Evolutionary conservation across 257 asterid species (phyloP).

Genomic region (Knoxia roxburghii): DNA sequence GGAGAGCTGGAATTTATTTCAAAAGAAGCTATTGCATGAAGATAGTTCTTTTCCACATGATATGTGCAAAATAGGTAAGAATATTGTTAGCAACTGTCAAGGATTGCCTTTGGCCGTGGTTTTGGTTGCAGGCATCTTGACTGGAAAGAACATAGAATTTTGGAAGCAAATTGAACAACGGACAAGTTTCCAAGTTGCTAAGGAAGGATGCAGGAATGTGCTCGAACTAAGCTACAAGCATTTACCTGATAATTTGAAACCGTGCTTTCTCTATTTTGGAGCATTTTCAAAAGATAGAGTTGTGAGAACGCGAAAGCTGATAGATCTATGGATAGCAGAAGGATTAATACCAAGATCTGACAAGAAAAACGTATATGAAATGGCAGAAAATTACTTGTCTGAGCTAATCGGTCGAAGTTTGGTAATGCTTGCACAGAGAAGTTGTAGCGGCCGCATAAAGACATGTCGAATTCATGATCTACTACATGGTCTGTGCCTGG

Average conservation of each 20-base stretch:
- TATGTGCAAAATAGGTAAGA: not conserved
- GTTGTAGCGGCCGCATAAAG: not conserved
- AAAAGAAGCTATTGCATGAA: not conserved
- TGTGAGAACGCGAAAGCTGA: not conserved
- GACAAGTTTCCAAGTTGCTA: not conserved
- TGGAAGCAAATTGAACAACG: slow-evolving; percentile 1
- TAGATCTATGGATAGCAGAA: slow-evolving; percentile 2
- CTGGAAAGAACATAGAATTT: not conserved
- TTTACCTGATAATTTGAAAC: slow-evolving; percentile 1
- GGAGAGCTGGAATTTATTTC: slow-evolving; percentile 2
- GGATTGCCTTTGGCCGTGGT: slow-evolving; percentile 9
- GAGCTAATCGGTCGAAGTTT: slow-evolving; percentile 1
- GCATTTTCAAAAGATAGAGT: not conserved
- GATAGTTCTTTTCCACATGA: not conserved
- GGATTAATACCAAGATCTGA: not conserved
- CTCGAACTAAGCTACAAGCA: slow-evolving; percentile 7
- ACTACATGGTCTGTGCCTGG: slow-evolving; percentile 1
- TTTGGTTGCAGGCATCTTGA: slow-evolving; percentile 2
- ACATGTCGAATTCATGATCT: slow-evolving; percentile 4
- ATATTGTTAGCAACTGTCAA: not conserved
- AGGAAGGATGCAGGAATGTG: slow-evolving; percentile 7
- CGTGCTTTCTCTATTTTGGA: slow-evolving; percentile 5
- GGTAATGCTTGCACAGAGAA: slow-evolving; percentile 4
- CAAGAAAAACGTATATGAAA: not conserved
- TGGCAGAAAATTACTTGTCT: slow-evolving; percentile 1